Percentiles rank a stretch among this genome's conserved stretches.
Conservation (phyloP, 148 eudicot species). For the Polygonum aviculare region DNA sequence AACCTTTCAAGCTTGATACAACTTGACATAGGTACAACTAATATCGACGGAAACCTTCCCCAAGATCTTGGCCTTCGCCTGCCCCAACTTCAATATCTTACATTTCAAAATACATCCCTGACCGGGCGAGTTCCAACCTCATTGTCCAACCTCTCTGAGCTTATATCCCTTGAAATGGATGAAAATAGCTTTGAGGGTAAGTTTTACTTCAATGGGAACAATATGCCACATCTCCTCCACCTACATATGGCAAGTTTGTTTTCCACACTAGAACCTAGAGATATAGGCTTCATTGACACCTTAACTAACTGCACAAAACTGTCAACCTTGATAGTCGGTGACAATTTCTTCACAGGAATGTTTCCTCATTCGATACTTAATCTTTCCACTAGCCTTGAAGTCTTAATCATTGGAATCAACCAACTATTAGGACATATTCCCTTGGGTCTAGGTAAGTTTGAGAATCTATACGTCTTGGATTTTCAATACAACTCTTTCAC, state of each 20-base stretch:
- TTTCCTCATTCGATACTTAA: constrained; percentile 22
- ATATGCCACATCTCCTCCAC: background rate
- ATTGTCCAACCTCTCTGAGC: background rate
- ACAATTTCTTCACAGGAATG: constrained; percentile 17
- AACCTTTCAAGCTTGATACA: background rate
- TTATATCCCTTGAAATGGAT: background rate
- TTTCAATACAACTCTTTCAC: constrained; percentile 11
- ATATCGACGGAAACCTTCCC: constrained; percentile 20
- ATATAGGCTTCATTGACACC: constrained; percentile 20
- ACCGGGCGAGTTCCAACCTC: background rate
- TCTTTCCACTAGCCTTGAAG: constrained; percentile 14
- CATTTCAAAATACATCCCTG: background rate
- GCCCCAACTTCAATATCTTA: background rate
- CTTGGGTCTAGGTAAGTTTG: constrained; percentile 15
- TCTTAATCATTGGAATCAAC: background rate
- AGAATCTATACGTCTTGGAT: background rate
- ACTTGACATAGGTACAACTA: background rate
- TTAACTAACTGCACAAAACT: constrained; percentile 19
- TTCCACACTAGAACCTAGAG: background rate
- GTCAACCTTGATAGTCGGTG: background rate
- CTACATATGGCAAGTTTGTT: background rate
- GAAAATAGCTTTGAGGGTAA: background rate
- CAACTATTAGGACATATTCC: constrained; percentile 23
- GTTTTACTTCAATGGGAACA: constrained; percentile 16
- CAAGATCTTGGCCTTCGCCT: constrained; percentile 15